Conservation (phyloP, 495 filamentous ascomycete genomes). For the Annulohypoxylon bovei region DNA sequence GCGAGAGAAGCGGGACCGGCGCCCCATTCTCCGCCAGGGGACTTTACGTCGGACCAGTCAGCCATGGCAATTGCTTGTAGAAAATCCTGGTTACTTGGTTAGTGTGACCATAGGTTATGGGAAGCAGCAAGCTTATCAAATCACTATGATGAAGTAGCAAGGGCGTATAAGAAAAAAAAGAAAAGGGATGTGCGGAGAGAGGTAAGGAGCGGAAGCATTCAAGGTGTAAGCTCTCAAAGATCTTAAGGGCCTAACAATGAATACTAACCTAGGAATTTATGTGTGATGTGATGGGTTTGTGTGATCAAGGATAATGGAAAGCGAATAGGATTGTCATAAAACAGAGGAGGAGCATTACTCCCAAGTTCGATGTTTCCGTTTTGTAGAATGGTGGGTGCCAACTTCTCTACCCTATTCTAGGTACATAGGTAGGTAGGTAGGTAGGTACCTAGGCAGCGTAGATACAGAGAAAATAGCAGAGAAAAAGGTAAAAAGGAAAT, state of each 20-base stretch:
- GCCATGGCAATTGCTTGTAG: conserved; percentile 10
- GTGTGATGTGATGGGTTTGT: not conserved
- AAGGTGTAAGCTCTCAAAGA: not conserved
- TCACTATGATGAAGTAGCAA: not conserved
- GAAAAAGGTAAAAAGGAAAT: not conserved
- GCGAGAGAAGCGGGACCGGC: not conserved
- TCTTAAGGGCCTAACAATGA: not conserved
- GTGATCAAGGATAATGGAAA: not conserved
- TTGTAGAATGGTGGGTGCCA: not conserved
- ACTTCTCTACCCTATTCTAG: not conserved
- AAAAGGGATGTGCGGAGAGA: not conserved
- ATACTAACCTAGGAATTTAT: not conserved
- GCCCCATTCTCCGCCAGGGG: not conserved
- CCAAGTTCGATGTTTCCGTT: not conserved
- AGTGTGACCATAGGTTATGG: not conserved
- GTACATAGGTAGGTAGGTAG: not conserved
- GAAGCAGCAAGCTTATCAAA: not conserved
- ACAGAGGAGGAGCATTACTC: not conserved
- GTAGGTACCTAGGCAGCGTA: not conserved
- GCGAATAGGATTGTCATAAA: not conserved
- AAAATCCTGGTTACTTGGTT: not conserved
- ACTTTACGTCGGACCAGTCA: not conserved
- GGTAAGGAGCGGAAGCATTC: not conserved
- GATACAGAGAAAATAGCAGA: not conserved
- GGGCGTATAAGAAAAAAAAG: not conserved